Evolutionary conservation across 768 basidiomycete species (phyloP), one percentile per base, ranked within the genome.

Genomic region (Pleurotus salmoneostramineus): DNA sequence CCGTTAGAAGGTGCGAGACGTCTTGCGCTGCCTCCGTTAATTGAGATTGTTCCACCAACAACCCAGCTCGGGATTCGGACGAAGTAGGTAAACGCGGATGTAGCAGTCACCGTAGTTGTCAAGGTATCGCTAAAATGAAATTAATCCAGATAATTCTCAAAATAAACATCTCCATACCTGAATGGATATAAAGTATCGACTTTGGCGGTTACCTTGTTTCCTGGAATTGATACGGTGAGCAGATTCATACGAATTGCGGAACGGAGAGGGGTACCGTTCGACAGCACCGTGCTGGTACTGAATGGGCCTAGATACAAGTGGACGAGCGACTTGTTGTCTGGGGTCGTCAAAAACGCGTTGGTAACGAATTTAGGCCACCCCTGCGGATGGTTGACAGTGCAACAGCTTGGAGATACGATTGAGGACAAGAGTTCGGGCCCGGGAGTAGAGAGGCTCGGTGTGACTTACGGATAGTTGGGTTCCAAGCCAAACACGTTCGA

Each of bases 361-460:
- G 76, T 71, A 56, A 82, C 73, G 64, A 82, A 82, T 60, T 82
- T 83, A 1, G 81, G 80, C 76, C 77, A 81, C 32, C 78, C 79
- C 63, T 83, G 81, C 21, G 80, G 81, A 58, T 77, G 75, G 58
- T 82, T 80, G 50, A 82, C 81, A 1, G 79, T 81, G 67, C 80
- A 81, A 59, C 79, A 81, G 0, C 76, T 77, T 46, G 10, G 42
- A 31, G 15, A 32, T 40, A 40, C 21, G 37, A 43, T 14, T 27
- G 35, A 36, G 45, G 17, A 12, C 17, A 31, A 35, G 6, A 52
- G 47, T 15, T 21, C 45, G 42, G 35, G 11, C 21, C 15, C 17
- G 33, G 31, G 4, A 47, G 17, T 14, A 27, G 31, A 35, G 44
- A n/a, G 12, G n/a, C 12, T 11, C 8, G 12, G 17, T 35, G 40